Evolutionary conservation across 805 yeast species (phyloP).

Genomic region (Yarrowia sp.): DNA sequence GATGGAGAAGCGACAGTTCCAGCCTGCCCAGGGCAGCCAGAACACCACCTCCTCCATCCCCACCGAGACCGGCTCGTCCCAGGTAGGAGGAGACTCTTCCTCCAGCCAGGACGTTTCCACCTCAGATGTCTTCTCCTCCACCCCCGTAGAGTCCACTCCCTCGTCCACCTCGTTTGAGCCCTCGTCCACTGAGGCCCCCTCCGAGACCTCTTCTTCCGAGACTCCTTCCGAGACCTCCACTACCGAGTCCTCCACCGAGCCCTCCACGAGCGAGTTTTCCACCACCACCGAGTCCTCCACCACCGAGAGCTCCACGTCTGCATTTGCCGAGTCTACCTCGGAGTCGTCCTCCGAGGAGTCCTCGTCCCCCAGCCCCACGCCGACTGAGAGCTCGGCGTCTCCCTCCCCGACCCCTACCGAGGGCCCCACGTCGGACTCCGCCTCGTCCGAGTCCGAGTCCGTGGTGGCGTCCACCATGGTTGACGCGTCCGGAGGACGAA

Average conservation of each 20-base stretch:
- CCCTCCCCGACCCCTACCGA: neutral
- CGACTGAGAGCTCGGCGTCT: neutral
- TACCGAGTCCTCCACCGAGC: neutral
- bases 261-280: neutral
- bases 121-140: neutral
- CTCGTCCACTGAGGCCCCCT: neutral
- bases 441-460: neutral
- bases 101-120: neutral
- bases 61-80: neutral
- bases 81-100: neutral
- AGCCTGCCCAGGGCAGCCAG: neutral
- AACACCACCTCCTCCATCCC: slow-evolving; percentile 6
- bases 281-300: neutral
- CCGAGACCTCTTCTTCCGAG: neutral
- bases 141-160: neutral
- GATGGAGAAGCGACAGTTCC: neutral
- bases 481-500: slow-evolving; percentile 5
- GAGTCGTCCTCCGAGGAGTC: neutral
- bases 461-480: neutral
- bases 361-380: neutral
- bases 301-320: neutral
- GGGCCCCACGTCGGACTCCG: neutral
- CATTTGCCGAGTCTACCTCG: neutral
- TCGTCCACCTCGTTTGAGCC: too few relatives aligned
- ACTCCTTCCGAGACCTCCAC: neutral